A percentile compares a stretch with the other conserved stretches of the same genome.
These are phyloP conservation scores for Botrytis elliptica DNA, from an alignment of 2,329 filamentous ascomycete species.

Conservation along the genomic window DNA sequence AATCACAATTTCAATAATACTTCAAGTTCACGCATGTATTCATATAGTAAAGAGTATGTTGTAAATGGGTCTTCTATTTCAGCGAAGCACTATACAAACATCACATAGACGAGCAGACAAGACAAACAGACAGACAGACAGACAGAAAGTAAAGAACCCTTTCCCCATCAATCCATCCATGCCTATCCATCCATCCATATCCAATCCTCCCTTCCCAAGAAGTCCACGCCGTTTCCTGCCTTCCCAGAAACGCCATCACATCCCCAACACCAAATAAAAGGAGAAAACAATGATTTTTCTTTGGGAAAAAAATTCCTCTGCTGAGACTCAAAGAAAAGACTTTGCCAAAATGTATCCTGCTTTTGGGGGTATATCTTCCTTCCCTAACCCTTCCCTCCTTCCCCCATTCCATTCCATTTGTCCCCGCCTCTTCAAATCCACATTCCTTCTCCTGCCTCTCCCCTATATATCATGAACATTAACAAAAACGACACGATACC, in stretches of 20 bases:
- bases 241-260: neutral
- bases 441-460: conserved; percentile 8
- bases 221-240: neutral
- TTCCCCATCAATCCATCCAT: neutral
- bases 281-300: neutral
- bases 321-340: neutral
- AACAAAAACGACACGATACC: conserved; percentile 16
- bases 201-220: neutral
- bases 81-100: conserved; percentile 3
- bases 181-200: neutral
- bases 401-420: neutral
- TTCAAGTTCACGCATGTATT: neutral
- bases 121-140: neutral
- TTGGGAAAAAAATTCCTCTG: neutral
- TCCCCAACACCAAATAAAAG: neutral
- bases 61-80: neutral
- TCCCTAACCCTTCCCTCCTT: neutral
- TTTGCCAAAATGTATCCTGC: conserved; percentile 1
- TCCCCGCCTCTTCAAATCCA: neutral
- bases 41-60: neutral
- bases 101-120: neutral
- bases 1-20: neutral
- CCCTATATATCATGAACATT: conserved; percentile 29
- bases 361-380: neutral
- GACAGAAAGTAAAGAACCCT: neutral